Evolutionary conservation across 331 rosid genomes (phyloP).

Genomic region (Rhamnella rubrinervis): DNA sequence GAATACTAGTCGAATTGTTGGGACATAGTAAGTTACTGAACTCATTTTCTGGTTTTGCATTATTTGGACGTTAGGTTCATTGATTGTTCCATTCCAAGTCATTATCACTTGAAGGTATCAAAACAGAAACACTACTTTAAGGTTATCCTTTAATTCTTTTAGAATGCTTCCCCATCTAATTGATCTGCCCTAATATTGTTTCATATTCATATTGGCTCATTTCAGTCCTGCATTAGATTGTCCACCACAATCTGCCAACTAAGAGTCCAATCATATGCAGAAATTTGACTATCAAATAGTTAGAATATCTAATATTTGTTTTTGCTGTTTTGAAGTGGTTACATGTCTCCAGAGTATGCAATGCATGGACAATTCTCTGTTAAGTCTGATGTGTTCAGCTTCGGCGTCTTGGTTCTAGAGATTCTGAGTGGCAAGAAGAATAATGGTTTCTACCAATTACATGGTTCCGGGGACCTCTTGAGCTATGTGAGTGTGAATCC

Average conservation of each 20-base stretch:
- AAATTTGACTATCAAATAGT: not conserved
- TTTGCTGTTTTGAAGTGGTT: conserved; percentile 4
- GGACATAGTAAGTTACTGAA: conserved; percentile 33
- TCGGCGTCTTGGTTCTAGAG: conserved; percentile 20
- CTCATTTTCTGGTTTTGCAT: not conserved
- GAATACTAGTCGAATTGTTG: conserved; percentile 25
- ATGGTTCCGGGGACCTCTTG: conserved; percentile 14
- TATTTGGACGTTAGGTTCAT: not conserved
- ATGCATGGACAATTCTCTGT: conserved; percentile 1
- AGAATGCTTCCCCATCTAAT: too few relatives aligned
- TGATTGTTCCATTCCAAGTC: not conserved
- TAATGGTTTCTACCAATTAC: conserved; percentile 3
- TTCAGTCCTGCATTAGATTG: not conserved
- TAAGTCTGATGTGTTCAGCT: conserved; percentile 18
- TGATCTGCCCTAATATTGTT: not conserved
- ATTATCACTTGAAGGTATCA: not conserved
- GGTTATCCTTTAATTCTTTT: not conserved
- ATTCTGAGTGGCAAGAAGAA: not conserved
- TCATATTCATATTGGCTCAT: not conserved
- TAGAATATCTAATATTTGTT: not conserved
- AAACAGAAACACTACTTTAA: not conserved
- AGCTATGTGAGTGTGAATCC: conserved; percentile 14
- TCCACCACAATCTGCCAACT: not conserved
- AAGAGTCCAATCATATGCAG: not conserved
- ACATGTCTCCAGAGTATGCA: conserved; percentile 19